phyloP scores from a whole-genome alignment of 2,329 filamentous ascomycete species.

The Clonostachys rhizophaga region DNA sequence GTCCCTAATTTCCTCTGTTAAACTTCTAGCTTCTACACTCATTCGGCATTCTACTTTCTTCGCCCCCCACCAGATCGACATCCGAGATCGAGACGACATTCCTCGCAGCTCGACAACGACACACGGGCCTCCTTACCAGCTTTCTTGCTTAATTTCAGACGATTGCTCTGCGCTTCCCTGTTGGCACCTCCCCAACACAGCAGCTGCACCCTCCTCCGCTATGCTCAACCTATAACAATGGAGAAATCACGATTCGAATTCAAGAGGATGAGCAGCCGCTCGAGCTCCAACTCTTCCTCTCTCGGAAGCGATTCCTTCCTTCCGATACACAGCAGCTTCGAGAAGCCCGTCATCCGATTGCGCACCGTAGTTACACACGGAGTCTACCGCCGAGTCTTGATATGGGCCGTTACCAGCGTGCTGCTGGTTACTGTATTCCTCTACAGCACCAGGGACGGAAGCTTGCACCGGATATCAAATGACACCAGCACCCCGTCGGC shows the following conservation, averaged over 20 bases:
- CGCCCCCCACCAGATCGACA: too few relatives aligned
- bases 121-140: too few relatives aligned
- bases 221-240: too few relatives aligned
- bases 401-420: conserved; percentile 40
- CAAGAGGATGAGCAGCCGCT: conserved; percentile 18
- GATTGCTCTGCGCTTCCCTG: too few relatives aligned
- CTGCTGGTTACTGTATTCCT: conserved; percentile 33
- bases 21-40: too few relatives aligned
- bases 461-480: conserved; percentile 1
- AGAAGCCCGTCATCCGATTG: conserved; percentile 32
- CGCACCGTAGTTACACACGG: conserved; percentile 44
- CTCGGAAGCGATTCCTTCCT: conserved; percentile 23
- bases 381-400: conserved; percentile 45
- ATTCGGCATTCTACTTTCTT: too few relatives aligned
- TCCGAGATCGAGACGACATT: too few relatives aligned
- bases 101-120: too few relatives aligned
- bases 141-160: too few relatives aligned
- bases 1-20: too few relatives aligned
- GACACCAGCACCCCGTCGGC: conserved; percentile 9
- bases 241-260: neutral
- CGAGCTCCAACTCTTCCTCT: conserved; percentile 20
- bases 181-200: too few relatives aligned
- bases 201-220: too few relatives aligned
- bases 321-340: conserved; percentile 19
- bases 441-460: conserved; percentile 22